Conservation (phyloP, 1,284 basidiomycete genomes). For the Gastroboletus turbinatus region DNA sequence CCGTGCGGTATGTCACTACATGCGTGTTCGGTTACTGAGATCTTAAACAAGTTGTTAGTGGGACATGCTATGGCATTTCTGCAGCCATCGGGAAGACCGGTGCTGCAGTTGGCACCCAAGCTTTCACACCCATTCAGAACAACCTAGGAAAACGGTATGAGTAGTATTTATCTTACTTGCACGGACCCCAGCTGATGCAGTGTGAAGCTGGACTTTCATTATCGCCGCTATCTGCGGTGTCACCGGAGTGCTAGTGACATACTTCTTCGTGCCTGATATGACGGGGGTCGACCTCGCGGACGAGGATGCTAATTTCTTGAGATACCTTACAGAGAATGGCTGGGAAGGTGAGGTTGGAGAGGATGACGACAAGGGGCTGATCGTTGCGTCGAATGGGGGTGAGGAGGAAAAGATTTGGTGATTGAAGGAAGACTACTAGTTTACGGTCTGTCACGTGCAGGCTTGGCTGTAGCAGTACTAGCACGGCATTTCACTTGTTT, state of each 20-base stretch:
- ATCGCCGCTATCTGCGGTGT: conserved; percentile 69
- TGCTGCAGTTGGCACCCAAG: conserved; percentile 76
- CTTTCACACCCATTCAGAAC: conserved; percentile 73
- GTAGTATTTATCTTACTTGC: not conserved
- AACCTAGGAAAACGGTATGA: conserved; percentile 60
- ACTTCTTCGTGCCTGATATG: conserved; percentile 70
- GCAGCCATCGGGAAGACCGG: conserved; percentile 77
- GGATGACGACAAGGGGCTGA: conserved; percentile 42
- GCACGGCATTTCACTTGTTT: not conserved
- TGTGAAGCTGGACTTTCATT: conserved; percentile 67
- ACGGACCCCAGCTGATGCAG: conserved; percentile 9
- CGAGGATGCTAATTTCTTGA: conserved; percentile 62
- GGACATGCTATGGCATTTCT: conserved; percentile 70
- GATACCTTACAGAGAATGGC: conserved; percentile 60
- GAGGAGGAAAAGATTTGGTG: conserved; percentile 17
- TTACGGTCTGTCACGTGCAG: conserved; percentile 23
- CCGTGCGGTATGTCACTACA: conserved; percentile 48
- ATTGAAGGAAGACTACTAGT: not conserved
- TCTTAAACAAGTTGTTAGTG: conserved; percentile 36
- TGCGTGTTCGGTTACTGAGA: not conserved
- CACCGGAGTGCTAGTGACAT: conserved; percentile 62
- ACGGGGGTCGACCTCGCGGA: conserved; percentile 67
- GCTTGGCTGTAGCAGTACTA: not conserved
- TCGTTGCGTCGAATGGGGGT: conserved; percentile 18
- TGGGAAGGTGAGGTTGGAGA: conserved; percentile 69